These are phyloP conservation scores for Aspergillus vadensis DNA, from an alignment of 2,329 filamentous ascomycete species.

Conservation along the genomic window DNA sequence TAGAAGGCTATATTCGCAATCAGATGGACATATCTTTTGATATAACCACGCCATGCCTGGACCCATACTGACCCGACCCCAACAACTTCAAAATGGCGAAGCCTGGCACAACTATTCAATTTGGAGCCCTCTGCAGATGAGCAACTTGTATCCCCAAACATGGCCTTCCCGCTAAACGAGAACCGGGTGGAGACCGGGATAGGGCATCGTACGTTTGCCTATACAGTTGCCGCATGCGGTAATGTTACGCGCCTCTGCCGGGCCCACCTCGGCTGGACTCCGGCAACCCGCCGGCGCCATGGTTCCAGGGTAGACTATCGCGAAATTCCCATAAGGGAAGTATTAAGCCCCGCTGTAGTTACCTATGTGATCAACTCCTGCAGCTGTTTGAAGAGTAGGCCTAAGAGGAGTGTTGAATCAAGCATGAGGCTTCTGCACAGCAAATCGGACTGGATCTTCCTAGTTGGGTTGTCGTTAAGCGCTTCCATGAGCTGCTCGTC, in stretches of 20 bases:
- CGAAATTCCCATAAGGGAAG: background rate
- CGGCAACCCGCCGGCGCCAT: background rate
- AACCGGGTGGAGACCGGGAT: background rate
- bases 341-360: background rate
- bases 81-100: background rate
- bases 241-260: slow-evolving; percentile 7
- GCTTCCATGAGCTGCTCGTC: slow-evolving; percentile 3
- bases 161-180: background rate
- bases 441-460: background rate
- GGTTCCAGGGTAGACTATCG: background rate
- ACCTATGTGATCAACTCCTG: background rate
- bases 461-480: slow-evolving; percentile 24
- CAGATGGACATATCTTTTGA: background rate
- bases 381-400: background rate
- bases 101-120: background rate
- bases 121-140: background rate
- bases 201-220: slow-evolving; percentile 5
- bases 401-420: background rate
- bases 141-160: background rate
- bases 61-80: background rate
- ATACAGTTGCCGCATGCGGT: slow-evolving; percentile 8
- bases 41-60: background rate
- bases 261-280: slow-evolving; percentile 7
- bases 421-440: background rate
- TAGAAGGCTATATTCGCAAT: background rate